Evolutionary conservation across 805 yeast genomes (phyloP), one percentile per base, ranked within the genome.

Genomic region (Suhomyces kilbournensis): DNA sequence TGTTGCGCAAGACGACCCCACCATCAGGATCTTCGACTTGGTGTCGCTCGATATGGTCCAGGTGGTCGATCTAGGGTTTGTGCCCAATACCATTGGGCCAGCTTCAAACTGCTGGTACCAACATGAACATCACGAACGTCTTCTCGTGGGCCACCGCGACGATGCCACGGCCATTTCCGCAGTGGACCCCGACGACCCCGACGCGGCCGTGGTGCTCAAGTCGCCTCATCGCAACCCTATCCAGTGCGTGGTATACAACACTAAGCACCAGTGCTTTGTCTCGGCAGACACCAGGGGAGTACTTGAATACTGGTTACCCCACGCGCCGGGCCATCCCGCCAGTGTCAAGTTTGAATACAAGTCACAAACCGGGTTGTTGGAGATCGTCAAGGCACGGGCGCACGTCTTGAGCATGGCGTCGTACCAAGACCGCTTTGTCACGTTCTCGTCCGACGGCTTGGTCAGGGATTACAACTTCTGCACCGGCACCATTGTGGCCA

Each of bases 291-390:
- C 38, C 2, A 56, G 46, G 44, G 67, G 69, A 2, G 49, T 64
- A 3, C 48, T 64, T 3, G 69, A 65, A 48, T 54, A 57, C 38
- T 65, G 68, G 68, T 8, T 23, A 7, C 56, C 52, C 10, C 22
- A 44, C 9, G 38, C 50, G 10, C 8, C 3, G n/a, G 22, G 22
- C 1, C 39, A 50, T 4, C 62, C 59, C 12, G 48, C 7, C 15
- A 48, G 14, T 14, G 51, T 60, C 15, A 28, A 46, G 15, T 77
- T 74, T 59, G 63, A 65, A 35, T 56, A 60, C 54, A 77, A 77
- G 55, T 64, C 75, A 30, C 60, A 67, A 42, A 77, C 81, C 0
- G 74, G 74, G 53, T 56, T 65, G 45, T 59, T 71, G 53, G 70
- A 68, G 15, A 56, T 74, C 45, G 60, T 55, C 19, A 75, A 73